Evolutionary conservation across 768 basidiomycete species (phyloP), one percentile per base, ranked within the genome.

Genomic region (Termitomyces sp.): DNA sequence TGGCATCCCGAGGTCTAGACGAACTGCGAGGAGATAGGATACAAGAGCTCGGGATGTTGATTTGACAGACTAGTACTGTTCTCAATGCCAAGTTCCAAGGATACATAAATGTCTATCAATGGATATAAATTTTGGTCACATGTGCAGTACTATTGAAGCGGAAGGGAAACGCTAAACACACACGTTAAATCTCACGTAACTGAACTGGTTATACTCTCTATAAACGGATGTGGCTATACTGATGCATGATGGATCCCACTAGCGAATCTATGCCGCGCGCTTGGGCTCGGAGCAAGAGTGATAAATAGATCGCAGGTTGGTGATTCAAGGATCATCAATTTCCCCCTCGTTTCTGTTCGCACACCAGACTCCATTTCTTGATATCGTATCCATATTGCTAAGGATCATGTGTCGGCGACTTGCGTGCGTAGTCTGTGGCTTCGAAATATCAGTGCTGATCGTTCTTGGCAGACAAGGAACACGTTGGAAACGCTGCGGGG

Each of bases 401-500:
- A 35, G 6, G 45, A 66, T 44, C 55, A 91, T 91, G 89, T 91
- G 89, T 68, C 82, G 75, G 75, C 83, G 82, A 70, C 76, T 89
- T 70, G 85, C 89, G 89, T 90, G 73, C 64, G 87, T 80, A 54
- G 23, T 44, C 62, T 40, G 52, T 12, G 28, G 52, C 26, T 28
- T 61, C 28, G 41, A 49, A 47, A 60, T 28, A 63, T 56, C 47
- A 30, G 57, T 61, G 60, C 51, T 47, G 33, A 21, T 28, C 38
- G 23, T 50, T 42, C 54, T 49, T 30, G 44, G 30, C 35, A 89
- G 89, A 58, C 81, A 89, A 79, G 89, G 89, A 69, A 90, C 88
- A 19, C 81, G 80, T 23, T 91, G 88, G 88, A 71, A 75, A 54
- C 78, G 75, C 58, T 91, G 89, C 68, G 83, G 84, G 63, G 88